Conservation (phyloP, 768 basidiomycete genomes). For the Russula olivacea region DNA sequence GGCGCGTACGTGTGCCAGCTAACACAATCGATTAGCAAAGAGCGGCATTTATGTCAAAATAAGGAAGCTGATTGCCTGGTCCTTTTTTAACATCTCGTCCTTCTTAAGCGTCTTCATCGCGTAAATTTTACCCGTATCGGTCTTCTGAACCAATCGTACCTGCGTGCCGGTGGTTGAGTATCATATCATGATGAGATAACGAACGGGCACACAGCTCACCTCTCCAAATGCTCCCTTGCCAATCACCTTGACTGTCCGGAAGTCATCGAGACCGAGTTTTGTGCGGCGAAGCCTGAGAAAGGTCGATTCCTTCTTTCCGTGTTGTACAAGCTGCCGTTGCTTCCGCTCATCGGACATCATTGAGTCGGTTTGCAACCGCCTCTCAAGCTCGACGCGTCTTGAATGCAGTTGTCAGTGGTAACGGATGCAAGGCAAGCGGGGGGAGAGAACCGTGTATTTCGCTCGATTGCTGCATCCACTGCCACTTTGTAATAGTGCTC, state of each 20-base stretch:
- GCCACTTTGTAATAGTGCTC: constrained; percentile 97
- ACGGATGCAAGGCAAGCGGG: neutral
- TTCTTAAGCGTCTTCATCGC: constrained; percentile 98
- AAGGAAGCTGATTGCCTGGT: constrained; percentile 58
- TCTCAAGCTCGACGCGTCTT: constrained; percentile 86
- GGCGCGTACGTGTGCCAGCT: constrained; percentile 97
- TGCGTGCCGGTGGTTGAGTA: constrained; percentile 29
- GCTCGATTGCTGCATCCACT: constrained; percentile 90
- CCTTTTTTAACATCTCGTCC: constrained; percentile 98
- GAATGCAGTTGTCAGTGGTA: constrained; percentile 3
- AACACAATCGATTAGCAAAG: constrained; percentile 5
- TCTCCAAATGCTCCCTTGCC: constrained; percentile 99
- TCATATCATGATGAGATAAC: neutral
- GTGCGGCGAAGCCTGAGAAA: constrained; percentile 86
- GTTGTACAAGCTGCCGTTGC: constrained; percentile 71
- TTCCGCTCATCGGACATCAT: constrained; percentile 80
- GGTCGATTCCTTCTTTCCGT: constrained; percentile 83
- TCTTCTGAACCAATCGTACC: constrained; percentile 93
- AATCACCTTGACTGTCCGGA: constrained; percentile 96
- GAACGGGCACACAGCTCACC: constrained; percentile 39
- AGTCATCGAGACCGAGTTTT: constrained; percentile 85
- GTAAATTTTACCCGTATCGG: constrained; percentile 95
- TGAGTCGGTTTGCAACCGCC: constrained; percentile 63
- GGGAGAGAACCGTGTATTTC: constrained; percentile 69
- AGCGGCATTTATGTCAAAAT: neutral